Conservation (phyloP, 129 eudicot species). For the Rutidosis leptorrhynchoides region DNA sequence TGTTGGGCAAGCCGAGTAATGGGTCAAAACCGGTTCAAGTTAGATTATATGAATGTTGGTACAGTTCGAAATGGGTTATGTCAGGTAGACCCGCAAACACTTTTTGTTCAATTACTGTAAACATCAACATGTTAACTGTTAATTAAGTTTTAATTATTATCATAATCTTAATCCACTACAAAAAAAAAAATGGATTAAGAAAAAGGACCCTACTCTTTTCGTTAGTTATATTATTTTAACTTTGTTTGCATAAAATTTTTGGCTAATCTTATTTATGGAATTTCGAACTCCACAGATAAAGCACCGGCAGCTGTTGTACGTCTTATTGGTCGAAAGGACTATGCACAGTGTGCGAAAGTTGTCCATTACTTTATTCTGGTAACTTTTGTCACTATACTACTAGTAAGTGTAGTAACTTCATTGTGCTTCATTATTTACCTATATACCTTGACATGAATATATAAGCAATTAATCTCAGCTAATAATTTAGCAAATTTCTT, state of each 20-base stretch:
- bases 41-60: too few relatives aligned
- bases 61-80: too few relatives aligned
- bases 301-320: conserved; percentile 92
- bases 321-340: conserved; percentile 90
- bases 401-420: background rate
- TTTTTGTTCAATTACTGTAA: too few relatives aligned
- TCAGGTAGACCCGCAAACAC: too few relatives aligned
- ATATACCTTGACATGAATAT: conserved; percentile 2
- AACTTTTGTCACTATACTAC: background rate
- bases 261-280: conserved; percentile 9
- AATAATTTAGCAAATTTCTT: conserved; percentile 1
- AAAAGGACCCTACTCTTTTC: conserved; percentile 15
- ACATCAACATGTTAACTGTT: too few relatives aligned
- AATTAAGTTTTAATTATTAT: too few relatives aligned
- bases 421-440: background rate
- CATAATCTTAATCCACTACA: background rate
- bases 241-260: conserved; percentile 9
- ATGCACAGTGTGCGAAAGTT: conserved; percentile 91
- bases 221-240: background rate
- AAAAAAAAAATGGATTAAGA: background rate
- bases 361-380: conserved; percentile 95
- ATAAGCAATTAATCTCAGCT: background rate
- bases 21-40: background rate
- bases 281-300: conserved; percentile 45
- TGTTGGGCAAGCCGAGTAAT: background rate